Conservation (phyloP, 2,329 filamentous ascomycete genomes). For the Diaporthe sp. region DNA sequence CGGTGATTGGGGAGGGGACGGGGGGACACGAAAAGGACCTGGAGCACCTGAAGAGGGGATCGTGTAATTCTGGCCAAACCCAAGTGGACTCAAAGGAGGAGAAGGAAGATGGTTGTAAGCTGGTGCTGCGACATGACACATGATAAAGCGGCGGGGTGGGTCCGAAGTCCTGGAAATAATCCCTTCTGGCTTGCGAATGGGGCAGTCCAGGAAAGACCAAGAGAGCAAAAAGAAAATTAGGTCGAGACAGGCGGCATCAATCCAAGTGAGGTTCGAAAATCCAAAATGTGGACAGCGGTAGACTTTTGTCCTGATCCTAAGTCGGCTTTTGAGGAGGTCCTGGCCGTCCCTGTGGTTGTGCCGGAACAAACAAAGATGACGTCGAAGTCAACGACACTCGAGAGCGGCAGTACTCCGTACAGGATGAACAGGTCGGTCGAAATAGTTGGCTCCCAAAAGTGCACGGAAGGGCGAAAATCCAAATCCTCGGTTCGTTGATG, state of each 20-base stretch:
- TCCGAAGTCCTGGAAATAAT: constrained; percentile 21
- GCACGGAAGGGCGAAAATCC: constrained; percentile 5
- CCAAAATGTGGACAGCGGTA: constrained; percentile 46
- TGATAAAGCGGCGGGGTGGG: constrained; percentile 20
- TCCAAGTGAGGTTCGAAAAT: constrained; percentile 34
- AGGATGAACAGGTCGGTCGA: constrained; percentile 42
- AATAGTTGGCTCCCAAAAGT: constrained; percentile 22
- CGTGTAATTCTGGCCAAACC: constrained; percentile 30
- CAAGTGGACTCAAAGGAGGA: constrained; percentile 35
- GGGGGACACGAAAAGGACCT: constrained; percentile 23
- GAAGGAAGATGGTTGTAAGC: constrained; percentile 28
- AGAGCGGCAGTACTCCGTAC: constrained; percentile 46
- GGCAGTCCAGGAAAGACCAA: constrained; percentile 31
- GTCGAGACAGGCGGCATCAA: constrained; percentile 31
- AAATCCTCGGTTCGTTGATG: constrained; percentile 35
- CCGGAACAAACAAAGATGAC: constrained; percentile 53
- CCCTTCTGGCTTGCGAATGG: constrained; percentile 32
- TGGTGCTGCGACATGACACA: constrained; percentile 36
- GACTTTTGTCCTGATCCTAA: constrained; percentile 44
- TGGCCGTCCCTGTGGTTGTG: constrained; percentile 37
- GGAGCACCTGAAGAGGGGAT: constrained; percentile 14
- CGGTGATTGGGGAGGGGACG: constrained; percentile 29
- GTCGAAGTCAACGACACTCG: constrained; percentile 65
- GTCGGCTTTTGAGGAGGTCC: constrained; percentile 43
- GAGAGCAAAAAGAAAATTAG: constrained; percentile 36